Percentiles rank a stretch among this genome's conserved stretches.
phyloP scores from a whole-genome alignment of 192 early-diverging fungal species.

The Entomortierella beljakovae region DNA sequence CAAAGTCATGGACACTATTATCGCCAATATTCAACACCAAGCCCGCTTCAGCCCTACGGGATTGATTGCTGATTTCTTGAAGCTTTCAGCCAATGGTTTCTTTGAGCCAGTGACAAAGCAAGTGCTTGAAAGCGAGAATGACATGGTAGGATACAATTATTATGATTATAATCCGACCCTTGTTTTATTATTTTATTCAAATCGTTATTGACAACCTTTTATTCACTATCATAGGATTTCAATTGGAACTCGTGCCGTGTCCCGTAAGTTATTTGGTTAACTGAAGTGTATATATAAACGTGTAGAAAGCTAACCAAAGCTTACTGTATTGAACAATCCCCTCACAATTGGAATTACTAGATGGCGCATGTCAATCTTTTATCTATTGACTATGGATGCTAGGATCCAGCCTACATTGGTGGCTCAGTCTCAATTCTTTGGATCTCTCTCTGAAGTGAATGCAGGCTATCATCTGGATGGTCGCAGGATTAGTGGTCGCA shows the following conservation, averaged over 20 bases:
- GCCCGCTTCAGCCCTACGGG: conserved; percentile 58
- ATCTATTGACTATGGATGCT: conserved; percentile 59
- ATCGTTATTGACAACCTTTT: neutral
- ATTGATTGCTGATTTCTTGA: conserved; percentile 65
- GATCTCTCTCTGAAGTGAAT: conserved; percentile 39
- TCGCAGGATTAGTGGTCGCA: conserved; percentile 54
- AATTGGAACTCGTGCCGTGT: conserved; percentile 72
- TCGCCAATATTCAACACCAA: conserved; percentile 53
- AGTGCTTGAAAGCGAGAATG: conserved; percentile 59
- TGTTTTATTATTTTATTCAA: neutral
- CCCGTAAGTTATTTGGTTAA: conserved; percentile 35
- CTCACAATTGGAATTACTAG: conserved; percentile 1
- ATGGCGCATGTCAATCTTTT: conserved; percentile 64
- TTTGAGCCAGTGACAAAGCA: conserved; percentile 55
- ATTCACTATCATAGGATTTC: conserved; percentile 32
- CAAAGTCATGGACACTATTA: conserved; percentile 58
- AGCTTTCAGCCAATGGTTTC: conserved; percentile 42
- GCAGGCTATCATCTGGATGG: conserved; percentile 65
- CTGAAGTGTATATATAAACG: neutral
- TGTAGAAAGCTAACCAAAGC: neutral
- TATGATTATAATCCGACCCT: too few species aligned
- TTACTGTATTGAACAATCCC: neutral
- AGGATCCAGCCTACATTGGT: conserved; percentile 54
- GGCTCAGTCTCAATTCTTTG: conserved; percentile 61
- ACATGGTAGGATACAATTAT: conserved; percentile 39